Percentiles rank a stretch among this genome's conserved stretches.
Evolutionary conservation across 148 eudicot genomes (phyloP).

Genomic region (Arbutus unedo): DNA sequence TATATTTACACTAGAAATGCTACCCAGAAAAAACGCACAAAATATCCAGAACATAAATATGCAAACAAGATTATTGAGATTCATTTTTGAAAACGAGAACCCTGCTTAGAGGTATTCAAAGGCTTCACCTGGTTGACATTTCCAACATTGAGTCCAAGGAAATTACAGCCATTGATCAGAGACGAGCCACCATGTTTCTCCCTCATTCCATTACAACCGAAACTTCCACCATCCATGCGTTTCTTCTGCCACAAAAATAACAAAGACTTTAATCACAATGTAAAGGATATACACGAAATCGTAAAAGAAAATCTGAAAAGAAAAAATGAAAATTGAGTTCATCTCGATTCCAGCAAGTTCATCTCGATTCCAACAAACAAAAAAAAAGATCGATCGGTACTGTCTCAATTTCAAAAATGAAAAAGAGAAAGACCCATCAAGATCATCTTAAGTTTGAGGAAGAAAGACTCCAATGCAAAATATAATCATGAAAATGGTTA

Average conservation of each 20-base stretch:
- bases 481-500: not conserved
- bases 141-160: constrained; percentile 20
- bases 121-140: constrained; percentile 16
- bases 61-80: not conserved
- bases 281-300: too few relatives aligned
- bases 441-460: too few relatives aligned
- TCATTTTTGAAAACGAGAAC: not conserved
- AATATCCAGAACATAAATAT: not conserved
- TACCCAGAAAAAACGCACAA: not conserved
- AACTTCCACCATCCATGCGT: constrained; percentile 22
- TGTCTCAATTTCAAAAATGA: too few relatives aligned
- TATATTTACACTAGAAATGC: not conserved
- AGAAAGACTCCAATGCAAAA: too few relatives aligned
- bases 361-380: too few relatives aligned
- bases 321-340: too few relatives aligned
- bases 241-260: constrained; percentile 25
- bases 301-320: too few relatives aligned
- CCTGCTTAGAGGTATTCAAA: not conserved
- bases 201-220: constrained; percentile 14
- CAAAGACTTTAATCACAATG: not conserved
- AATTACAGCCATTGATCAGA: constrained; percentile 15
- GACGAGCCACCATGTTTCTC: not conserved
- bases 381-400: too few relatives aligned
- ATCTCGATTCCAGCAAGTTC: too few relatives aligned
- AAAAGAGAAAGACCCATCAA: too few relatives aligned